Conservation (phyloP, 2,329 filamentous ascomycete genomes). For the Cladosporium sp. region DNA sequence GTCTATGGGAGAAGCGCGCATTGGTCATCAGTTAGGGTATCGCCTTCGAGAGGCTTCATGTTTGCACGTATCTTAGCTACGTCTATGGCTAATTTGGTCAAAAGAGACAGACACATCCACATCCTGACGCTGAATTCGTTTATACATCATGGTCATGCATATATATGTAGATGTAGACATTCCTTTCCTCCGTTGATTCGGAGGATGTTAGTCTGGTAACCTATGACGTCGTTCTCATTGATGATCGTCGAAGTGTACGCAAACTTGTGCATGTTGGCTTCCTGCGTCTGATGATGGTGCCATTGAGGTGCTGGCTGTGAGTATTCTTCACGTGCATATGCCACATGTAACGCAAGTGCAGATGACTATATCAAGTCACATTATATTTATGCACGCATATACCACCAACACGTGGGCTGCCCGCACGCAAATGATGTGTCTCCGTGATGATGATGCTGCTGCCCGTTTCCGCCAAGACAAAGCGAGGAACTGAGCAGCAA, state of each 20-base stretch:
- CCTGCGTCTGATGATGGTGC: not conserved
- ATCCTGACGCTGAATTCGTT: no score
- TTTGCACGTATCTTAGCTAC: not conserved
- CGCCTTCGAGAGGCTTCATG: no score
- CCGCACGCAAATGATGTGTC: not conserved
- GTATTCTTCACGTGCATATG: not conserved
- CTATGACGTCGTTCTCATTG: not conserved
- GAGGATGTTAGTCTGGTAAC: not conserved
- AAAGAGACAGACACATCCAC: not conserved
- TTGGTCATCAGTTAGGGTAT: no score
- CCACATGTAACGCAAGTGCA: not conserved
- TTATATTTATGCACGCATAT: not conserved
- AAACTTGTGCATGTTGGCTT: not conserved
- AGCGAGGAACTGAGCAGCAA: not conserved
- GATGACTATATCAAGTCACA: not conserved
- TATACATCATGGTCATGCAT: no score
- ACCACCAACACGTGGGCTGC: not conserved
- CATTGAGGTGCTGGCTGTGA: constrained; percentile 4
- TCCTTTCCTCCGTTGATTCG: no score
- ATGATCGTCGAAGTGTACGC: not conserved
- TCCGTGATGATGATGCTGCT: not conserved
- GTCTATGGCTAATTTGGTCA: not conserved
- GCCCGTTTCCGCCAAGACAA: not conserved
- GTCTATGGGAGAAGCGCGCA: no score
- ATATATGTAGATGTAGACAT: no score